phyloP scores from a whole-genome alignment of 371 early-diverging fungal genomes.

The Sporodiniella umbellata region DNA sequence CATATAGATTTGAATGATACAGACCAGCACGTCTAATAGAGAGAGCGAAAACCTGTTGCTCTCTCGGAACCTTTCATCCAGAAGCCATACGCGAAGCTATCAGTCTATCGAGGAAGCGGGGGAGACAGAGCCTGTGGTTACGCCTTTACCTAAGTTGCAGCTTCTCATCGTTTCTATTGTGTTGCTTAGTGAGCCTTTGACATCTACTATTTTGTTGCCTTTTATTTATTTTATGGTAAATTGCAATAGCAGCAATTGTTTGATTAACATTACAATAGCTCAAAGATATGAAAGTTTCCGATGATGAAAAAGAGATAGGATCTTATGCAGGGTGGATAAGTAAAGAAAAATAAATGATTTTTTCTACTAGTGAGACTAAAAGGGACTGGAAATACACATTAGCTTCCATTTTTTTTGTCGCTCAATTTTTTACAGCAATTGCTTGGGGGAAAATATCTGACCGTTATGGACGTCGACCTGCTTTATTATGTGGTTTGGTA shows the following conservation, averaged over 20 bases:
- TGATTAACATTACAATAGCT: slow-evolving; percentile 27
- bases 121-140: background rate
- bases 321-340: slow-evolving; percentile 66
- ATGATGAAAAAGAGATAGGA: slow-evolving; percentile 63
- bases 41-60: too few relatives aligned
- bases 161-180: slow-evolving; percentile 59
- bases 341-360: slow-evolving; percentile 12
- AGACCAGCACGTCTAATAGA: too few relatives aligned
- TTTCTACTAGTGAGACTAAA: too few relatives aligned
- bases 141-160: slow-evolving; percentile 22
- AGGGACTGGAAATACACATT: background rate
- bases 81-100: too few relatives aligned
- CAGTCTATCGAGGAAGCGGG: background rate
- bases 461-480: slow-evolving; percentile 76
- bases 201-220: slow-evolving; percentile 63
- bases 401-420: slow-evolving; percentile 54
- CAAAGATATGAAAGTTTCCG: slow-evolving; percentile 55
- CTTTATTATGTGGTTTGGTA: slow-evolving; percentile 70
- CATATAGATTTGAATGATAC: too few relatives aligned
- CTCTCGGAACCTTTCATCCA: too few relatives aligned
- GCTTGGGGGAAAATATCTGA: slow-evolving; percentile 59
- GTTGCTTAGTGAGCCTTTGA: slow-evolving; percentile 63
- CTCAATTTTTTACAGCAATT: slow-evolving; percentile 54
- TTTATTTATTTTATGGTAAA: slow-evolving; percentile 65
- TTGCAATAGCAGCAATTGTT: background rate